Evolutionary conservation across 2,329 filamentous ascomycete genomes (phyloP), one percentile per base, ranked within the genome.

Genomic region (Fusarium sterilihyphosum): DNA sequence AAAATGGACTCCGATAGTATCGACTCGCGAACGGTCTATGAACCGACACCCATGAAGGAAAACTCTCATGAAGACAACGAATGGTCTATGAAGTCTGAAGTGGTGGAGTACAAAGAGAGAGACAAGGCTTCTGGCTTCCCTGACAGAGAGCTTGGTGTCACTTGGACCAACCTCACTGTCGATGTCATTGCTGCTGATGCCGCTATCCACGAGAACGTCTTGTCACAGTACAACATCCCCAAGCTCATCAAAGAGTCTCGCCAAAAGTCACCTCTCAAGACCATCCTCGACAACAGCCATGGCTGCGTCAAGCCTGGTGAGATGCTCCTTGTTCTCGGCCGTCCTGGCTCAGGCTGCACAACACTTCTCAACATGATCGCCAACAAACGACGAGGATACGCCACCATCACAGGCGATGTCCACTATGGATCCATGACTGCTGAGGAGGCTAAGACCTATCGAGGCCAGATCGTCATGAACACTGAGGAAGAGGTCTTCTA

Each of bases 261-360:
- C 73, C 84, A 83, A 49, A 90, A 89, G 75, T 87, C 88, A 0
- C 89, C 91, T 0, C 81, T 92, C 26, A 89, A 88, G 71, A 92
- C 90, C 0, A 91, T 94, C 52, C 82, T 94, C 29, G 87, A 92
- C 61, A 86, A 89, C 75, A 89, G 88, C 65, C 88, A 91, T 78
- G 92, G 92, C 17, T 93, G 91, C 73, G 89, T 94, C 58, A 91
- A 91, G 79, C 92, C 92, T 1, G 92, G 92, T 26, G 91, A 93
- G 81, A 93, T 93, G 92, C 82, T 93, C 3, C 83, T 93, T 2
- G 91, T 94, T 1, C 84, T 94, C 0, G 92, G 92, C 7, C 86
- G 91, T 2, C 92, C 92, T 0, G 92, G 92, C 0, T 86, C 90
- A 6, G 92, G 92, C 40, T 94, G 92, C 79, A 93, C 92, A 0